phyloP scores from a whole-genome alignment of 2,329 filamentous ascomycete genomes.

The Xylaria sp. region DNA sequence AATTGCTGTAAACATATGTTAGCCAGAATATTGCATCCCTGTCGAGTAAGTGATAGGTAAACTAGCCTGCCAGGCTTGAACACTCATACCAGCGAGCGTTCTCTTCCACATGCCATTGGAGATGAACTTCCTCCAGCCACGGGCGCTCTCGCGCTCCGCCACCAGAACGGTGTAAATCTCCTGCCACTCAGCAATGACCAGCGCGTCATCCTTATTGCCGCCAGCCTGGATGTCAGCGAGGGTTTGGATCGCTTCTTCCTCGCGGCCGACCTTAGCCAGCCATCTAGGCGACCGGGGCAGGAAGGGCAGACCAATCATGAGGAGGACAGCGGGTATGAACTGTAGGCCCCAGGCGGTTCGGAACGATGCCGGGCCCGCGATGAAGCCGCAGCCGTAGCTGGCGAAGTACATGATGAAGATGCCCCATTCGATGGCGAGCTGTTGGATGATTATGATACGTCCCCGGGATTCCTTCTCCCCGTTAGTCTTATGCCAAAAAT shows the following conservation, averaged over 20 bases:
- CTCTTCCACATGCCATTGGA: slow-evolving; percentile 62
- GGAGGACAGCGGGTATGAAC: slow-evolving; percentile 63
- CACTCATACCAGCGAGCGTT: slow-evolving; percentile 59
- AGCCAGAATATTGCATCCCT: slow-evolving; percentile 2
- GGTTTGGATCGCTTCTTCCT: slow-evolving; percentile 58
- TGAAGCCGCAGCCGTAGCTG: slow-evolving; percentile 67
- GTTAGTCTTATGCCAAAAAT: not conserved
- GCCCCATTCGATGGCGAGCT: slow-evolving; percentile 76
- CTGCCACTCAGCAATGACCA: slow-evolving; percentile 63
- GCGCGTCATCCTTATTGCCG: slow-evolving; percentile 58
- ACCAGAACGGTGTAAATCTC: slow-evolving; percentile 53
- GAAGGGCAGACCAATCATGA: slow-evolving; percentile 64
- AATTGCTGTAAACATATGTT: slow-evolving; percentile 47
- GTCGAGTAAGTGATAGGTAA: slow-evolving; percentile 17
- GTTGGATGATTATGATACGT: slow-evolving; percentile 72
- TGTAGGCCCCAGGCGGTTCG: slow-evolving; percentile 69
- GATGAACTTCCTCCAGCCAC: slow-evolving; percentile 47
- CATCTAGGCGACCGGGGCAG: slow-evolving; percentile 68
- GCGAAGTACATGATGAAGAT: slow-evolving; percentile 76
- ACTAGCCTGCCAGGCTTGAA: slow-evolving; percentile 61
- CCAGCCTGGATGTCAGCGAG: slow-evolving; percentile 63
- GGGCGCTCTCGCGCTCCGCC: slow-evolving; percentile 44
- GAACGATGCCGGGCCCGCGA: slow-evolving; percentile 63
- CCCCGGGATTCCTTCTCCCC: slow-evolving; percentile 54
- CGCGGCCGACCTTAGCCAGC: slow-evolving; percentile 66